Conservation (phyloP, 2,329 filamentous ascomycete genomes). For the Fusarium incarnatum region DNA sequence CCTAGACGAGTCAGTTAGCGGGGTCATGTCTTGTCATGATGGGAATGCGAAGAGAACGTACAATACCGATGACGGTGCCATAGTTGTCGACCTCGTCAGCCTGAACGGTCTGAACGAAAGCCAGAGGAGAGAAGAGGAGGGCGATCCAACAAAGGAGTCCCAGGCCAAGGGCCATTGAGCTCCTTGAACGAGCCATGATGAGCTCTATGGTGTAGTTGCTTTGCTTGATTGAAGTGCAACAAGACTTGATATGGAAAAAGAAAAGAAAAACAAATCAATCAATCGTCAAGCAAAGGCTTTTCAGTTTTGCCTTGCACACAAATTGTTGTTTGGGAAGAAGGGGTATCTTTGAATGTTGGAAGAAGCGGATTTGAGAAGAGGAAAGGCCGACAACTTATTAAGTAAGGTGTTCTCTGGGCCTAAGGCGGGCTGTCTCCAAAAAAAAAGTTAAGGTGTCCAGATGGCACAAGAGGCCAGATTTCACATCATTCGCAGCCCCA, state of each 20-base stretch:
- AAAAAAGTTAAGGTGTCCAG: conserved; percentile 60
- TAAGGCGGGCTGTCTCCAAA: conserved; percentile 42
- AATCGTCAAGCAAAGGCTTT: conserved; percentile 39
- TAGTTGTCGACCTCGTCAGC: conserved; percentile 81
- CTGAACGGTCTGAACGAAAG: conserved; percentile 82
- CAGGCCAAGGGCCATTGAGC: conserved; percentile 81
- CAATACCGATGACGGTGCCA: conserved; percentile 94
- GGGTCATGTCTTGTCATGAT: background rate
- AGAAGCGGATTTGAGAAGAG: conserved; percentile 47
- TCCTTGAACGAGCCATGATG: conserved; percentile 69
- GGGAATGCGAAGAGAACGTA: conserved; percentile 53
- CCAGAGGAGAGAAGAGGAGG: conserved; percentile 87
- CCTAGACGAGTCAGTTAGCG: conserved; percentile 53
- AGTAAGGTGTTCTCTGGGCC: conserved; percentile 31
- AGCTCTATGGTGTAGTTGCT: conserved; percentile 38
- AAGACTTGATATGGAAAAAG: conserved; percentile 37
- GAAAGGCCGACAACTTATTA: conserved; percentile 53
- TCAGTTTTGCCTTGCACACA: conserved; percentile 44
- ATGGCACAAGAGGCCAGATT: conserved; percentile 63
- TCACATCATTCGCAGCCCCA: conserved; percentile 52
- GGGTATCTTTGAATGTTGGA: conserved; percentile 49
- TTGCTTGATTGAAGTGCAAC: conserved; percentile 34
- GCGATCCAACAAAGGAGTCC: conserved; percentile 92
- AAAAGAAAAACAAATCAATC: conserved; percentile 43
- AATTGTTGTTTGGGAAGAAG: conserved; percentile 45